Percentiles rank a stretch among this genome's conserved stretches.
These are phyloP conservation scores for Kalanchoe fedtschenkoi DNA, from an alignment of 164 flowering plant species.

Conservation along the genomic window DNA sequence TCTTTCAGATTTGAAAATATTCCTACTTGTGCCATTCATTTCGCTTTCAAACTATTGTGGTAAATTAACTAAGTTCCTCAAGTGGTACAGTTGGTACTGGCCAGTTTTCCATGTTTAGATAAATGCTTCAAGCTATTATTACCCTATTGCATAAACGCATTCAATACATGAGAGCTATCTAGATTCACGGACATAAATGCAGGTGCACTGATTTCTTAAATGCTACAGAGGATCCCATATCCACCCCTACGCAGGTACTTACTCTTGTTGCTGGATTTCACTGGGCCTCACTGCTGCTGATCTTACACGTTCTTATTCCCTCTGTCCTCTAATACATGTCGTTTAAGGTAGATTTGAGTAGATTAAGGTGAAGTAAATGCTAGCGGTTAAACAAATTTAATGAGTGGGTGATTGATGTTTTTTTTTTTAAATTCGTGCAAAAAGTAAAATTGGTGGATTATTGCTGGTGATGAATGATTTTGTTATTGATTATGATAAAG, in stretches of 20 bases:
- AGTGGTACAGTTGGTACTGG: neutral
- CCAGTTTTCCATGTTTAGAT: neutral
- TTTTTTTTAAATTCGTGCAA: too few species aligned
- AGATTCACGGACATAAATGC: neutral
- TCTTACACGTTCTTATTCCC: too few species aligned
- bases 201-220: neutral
- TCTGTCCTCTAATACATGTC: too few species aligned
- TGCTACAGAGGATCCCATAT: neutral
- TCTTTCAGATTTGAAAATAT: neutral
- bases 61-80: neutral
- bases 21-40: neutral
- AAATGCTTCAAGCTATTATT: neutral
- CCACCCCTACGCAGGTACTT: neutral
- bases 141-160: neutral
- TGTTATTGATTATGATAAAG: too few species aligned
- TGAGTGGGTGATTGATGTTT: too few species aligned
- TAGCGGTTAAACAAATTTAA: too few species aligned
- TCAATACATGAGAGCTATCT: neutral
- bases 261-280: neutral
- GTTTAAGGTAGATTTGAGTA: too few species aligned
- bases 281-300: neutral
- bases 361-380: too few species aligned
- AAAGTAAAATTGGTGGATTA: too few species aligned
- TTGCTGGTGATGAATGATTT: too few species aligned
- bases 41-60: neutral